Percentiles rank a stretch among this genome's conserved stretches.
These are phyloP conservation scores for Sporisorium scitamineum DNA, from an alignment of 1,284 basidiomycete genomes.

Conservation along the genomic window DNA sequence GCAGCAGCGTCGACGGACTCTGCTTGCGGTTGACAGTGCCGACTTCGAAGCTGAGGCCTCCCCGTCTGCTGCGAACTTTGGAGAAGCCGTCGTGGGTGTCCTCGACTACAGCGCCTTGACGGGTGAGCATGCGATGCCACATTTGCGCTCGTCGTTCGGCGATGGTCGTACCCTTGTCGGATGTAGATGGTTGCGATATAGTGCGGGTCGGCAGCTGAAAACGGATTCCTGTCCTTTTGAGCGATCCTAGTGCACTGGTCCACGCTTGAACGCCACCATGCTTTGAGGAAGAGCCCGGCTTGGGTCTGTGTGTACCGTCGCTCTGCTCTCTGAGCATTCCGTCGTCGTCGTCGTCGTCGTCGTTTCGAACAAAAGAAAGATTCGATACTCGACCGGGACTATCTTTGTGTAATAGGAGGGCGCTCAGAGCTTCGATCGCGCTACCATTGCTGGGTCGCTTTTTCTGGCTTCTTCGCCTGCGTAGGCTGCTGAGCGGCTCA, in stretches of 20 bases:
- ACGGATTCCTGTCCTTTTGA: conserved; percentile 16
- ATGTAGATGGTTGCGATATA: conserved; percentile 1
- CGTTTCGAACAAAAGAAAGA: conserved; percentile 44
- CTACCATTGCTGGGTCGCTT: conserved; percentile 59
- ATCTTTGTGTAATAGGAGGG: conserved; percentile 58
- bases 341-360: background rate
- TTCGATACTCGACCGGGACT: conserved; percentile 54
- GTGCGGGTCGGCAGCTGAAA: conserved; percentile 19
- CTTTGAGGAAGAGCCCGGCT: conserved; percentile 7
- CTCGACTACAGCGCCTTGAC: conserved; percentile 39
- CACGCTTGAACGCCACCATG: conserved; percentile 33
- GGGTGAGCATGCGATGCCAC: conserved; percentile 31
- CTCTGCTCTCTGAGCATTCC: background rate
- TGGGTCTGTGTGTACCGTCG: background rate
- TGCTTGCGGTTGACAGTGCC: conserved; percentile 24
- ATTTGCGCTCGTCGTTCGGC: conserved; percentile 58
- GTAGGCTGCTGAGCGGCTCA: conserved; percentile 9
- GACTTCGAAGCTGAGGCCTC: conserved; percentile 45
- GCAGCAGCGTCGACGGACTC: conserved; percentile 24
- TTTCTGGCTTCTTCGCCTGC: conserved; percentile 23
- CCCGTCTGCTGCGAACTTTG: conserved; percentile 36
- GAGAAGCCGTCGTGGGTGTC: conserved; percentile 25
- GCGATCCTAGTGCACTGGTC: conserved; percentile 24
- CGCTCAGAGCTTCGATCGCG: conserved; percentile 64
- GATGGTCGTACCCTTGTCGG: conserved; percentile 36